Conservation (phyloP, 2,329 filamentous ascomycete species). For the Fusarium mundagurra region DNA sequence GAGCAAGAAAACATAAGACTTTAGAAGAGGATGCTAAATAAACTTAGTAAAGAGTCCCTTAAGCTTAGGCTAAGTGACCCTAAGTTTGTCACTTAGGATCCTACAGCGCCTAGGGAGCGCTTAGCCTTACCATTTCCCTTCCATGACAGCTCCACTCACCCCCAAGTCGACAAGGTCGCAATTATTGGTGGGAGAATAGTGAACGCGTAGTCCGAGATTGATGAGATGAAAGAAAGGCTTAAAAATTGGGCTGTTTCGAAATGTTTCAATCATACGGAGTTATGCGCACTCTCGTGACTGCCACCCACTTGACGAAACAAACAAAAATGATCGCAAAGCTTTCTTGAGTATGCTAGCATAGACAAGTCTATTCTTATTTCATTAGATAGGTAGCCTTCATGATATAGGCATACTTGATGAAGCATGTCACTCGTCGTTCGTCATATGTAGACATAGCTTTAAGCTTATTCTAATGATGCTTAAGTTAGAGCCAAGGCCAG, state of each 20-base stretch:
- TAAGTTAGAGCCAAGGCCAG: not conserved
- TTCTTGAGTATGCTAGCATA: not conserved
- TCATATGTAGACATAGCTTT: not conserved
- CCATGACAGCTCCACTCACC: not conserved
- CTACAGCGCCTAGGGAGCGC: not conserved
- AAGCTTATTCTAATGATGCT: conserved; percentile 4
- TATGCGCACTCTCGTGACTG: not conserved
- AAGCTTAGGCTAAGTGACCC: not conserved
- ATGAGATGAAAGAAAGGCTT: not conserved
- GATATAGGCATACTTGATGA: not conserved
- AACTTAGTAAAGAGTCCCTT: not conserved
- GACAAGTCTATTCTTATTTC: not conserved
- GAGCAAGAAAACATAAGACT: not conserved
- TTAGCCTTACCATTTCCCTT: not conserved
- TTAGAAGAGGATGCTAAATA: not conserved
- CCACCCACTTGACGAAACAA: not conserved
- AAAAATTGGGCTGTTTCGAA: not conserved
- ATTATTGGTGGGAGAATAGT: not conserved
- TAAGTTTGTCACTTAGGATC: not conserved
- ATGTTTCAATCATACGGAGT: not conserved
- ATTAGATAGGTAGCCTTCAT: not conserved
- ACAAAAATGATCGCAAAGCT: not conserved
- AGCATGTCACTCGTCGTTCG: not conserved
- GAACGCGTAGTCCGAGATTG: not conserved
- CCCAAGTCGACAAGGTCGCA: not conserved